These are phyloP conservation scores for Coemansia sp. DNA, from an alignment of 192 early-diverging fungal genomes.

Conservation along the genomic window DNA sequence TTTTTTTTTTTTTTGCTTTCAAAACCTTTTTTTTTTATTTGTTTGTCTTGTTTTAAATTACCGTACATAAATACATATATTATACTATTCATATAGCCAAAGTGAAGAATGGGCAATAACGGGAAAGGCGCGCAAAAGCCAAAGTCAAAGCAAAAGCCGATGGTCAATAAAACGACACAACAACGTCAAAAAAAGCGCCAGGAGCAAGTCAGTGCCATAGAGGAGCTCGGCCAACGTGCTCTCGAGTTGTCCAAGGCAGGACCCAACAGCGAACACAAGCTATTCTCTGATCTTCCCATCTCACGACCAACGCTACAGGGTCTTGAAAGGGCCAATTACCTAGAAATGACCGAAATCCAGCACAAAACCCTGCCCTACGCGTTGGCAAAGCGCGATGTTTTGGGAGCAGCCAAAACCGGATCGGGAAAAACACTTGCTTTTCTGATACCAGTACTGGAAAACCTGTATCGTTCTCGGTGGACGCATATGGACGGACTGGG, in stretches of 20 bases:
- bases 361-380: constrained; percentile 71
- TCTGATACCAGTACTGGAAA: constrained; percentile 80
- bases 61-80: neutral
- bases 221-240: constrained; percentile 43
- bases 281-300: constrained; percentile 44
- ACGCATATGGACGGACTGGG: constrained; percentile 76
- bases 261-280: constrained; percentile 19
- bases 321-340: constrained; percentile 77
- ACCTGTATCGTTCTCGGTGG: constrained; percentile 82
- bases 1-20: too few relatives aligned
- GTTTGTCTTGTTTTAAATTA: too few relatives aligned
- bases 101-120: neutral
- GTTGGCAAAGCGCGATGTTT: constrained; percentile 69
- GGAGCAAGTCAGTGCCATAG: constrained; percentile 28
- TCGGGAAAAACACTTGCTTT: constrained; percentile 84
- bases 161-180: constrained; percentile 22
- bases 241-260: constrained; percentile 26
- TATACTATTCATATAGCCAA: neutral
- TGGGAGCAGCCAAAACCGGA: constrained; percentile 85
- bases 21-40: too few relatives aligned
- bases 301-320: constrained; percentile 61
- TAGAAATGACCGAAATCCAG: constrained; percentile 95
- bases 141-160: constrained; percentile 3
- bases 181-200: constrained; percentile 40
- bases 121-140: constrained; percentile 11